These are phyloP conservation scores for Ceratocystis colombiana DNA, from an alignment of 2,329 filamentous ascomycete genomes.

Conservation along the genomic window DNA sequence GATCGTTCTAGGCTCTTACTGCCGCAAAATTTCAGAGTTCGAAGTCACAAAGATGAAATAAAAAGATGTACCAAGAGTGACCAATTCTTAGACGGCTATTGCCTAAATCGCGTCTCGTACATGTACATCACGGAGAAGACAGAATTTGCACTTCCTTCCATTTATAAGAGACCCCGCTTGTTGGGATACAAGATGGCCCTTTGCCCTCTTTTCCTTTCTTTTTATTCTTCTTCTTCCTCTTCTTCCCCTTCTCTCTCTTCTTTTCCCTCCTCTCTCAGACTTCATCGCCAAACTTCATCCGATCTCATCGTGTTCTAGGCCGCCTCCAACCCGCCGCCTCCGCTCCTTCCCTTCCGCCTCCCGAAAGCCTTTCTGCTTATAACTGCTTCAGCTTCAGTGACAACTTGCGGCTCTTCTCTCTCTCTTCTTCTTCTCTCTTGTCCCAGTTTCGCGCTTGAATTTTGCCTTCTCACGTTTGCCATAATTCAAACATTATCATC, in stretches of 20 bases:
- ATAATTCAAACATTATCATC: conserved; percentile 14
- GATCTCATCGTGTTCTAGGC: conserved; percentile 6
- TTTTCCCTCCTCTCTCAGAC: background rate
- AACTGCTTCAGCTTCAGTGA: background rate
- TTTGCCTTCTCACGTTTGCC: background rate
- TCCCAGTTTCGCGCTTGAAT: background rate
- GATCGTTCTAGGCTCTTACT: background rate
- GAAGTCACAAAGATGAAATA: too few species aligned
- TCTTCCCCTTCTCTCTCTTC: background rate
- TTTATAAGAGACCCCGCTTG: background rate
- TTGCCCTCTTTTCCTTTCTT: background rate
- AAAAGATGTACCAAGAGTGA: too few species aligned
- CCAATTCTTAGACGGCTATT: background rate
- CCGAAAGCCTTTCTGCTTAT: background rate
- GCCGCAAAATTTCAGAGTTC: background rate
- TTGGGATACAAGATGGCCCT: background rate
- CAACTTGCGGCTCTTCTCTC: background rate
- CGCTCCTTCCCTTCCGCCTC: background rate
- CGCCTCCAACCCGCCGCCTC: background rate
- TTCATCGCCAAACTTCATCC: conserved; percentile 7
- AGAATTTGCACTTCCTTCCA: conserved; percentile 10
- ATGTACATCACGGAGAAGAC: background rate
- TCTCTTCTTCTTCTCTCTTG: conserved; percentile 11
- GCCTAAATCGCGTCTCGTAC: background rate
- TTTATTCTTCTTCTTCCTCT: background rate